Evolutionary conservation across 108 stramenopile species (phyloP).

Genomic region (Epithemia pelagica): DNA sequence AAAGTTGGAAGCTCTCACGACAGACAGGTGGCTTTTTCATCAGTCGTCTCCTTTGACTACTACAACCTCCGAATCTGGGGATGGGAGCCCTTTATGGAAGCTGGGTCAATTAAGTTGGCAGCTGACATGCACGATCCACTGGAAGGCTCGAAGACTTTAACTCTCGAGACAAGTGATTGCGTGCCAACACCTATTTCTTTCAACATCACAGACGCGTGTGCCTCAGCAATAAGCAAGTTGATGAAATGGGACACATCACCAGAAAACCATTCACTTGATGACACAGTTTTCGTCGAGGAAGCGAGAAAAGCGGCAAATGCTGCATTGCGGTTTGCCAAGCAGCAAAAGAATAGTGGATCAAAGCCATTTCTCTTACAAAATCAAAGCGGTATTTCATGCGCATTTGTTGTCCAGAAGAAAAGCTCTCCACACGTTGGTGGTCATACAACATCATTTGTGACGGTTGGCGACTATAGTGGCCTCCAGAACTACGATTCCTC

Average conservation of each 20-base stretch:
- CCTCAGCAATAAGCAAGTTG: slow-evolving; percentile 1
- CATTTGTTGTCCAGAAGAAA: slow-evolving; percentile 31
- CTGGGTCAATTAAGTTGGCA: slow-evolving; percentile 1
- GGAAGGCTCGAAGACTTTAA: neutral
- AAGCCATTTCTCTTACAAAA: slow-evolving; percentile 66
- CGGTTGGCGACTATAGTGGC: slow-evolving; percentile 28
- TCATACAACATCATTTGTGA: neutral
- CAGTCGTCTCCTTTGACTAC: slow-evolving; percentile 19
- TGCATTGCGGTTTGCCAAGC: slow-evolving; percentile 45
- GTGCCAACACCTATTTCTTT: neutral
- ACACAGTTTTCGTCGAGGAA: neutral
- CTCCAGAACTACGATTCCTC: slow-evolving; percentile 19
- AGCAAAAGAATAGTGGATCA: slow-evolving; percentile 37
- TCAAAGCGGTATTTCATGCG: slow-evolving; percentile 46
- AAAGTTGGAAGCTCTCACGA: neutral
- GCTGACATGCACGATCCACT: neutral
- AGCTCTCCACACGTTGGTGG: neutral
- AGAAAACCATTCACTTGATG: neutral
- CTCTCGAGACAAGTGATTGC: slow-evolving; percentile 5
- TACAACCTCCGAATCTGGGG: slow-evolving; percentile 24
- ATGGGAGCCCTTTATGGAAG: slow-evolving; percentile 36
- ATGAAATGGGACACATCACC: neutral
- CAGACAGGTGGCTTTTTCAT: neutral
- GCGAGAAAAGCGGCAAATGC: slow-evolving; percentile 36
- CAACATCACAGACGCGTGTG: slow-evolving; percentile 4